Evolutionary conservation across 805 yeast species (phyloP).

Genomic region (Pichia occidentalis): DNA sequence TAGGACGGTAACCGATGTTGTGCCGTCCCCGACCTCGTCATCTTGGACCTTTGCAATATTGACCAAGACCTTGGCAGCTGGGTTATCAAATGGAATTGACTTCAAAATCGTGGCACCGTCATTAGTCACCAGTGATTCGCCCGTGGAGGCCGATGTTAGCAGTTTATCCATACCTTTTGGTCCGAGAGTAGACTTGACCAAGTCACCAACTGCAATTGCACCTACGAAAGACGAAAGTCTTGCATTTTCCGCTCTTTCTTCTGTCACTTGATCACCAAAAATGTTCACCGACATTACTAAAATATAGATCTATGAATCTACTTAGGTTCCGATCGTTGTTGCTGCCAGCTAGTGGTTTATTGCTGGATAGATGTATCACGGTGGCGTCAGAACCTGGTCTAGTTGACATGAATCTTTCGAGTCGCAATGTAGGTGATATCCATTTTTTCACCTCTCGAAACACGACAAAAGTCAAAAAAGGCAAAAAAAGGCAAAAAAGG

Average conservation of each 20-base stretch:
- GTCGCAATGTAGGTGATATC: too few species aligned
- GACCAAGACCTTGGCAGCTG: constrained; percentile 94
- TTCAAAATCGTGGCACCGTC: constrained; percentile 98
- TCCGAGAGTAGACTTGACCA: constrained; percentile 89
- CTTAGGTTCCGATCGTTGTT: too few species aligned
- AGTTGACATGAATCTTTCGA: too few species aligned
- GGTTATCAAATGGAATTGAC: constrained; percentile 91
- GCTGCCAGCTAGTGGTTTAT: background rate
- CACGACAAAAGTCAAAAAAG: too few species aligned
- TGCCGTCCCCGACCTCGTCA: constrained; percentile 98
- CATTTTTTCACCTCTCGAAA: too few species aligned
- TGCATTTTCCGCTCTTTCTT: constrained; percentile 97
- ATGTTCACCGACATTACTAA: constrained; percentile 88
- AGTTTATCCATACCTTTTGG: constrained; percentile 99
- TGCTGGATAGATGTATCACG: too few species aligned
- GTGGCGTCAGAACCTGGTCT: too few species aligned
- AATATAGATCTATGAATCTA: background rate
- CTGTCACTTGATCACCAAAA: constrained; percentile 95
- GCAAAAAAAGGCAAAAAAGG: too few species aligned
- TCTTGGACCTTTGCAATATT: constrained; percentile 95
- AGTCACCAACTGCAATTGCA: constrained; percentile 97
- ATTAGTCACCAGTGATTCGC: constrained; percentile 77
- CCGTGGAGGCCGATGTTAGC: constrained; percentile 78
- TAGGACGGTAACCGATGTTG: constrained; percentile 90
- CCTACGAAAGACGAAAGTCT: constrained; percentile 97